phyloP scores from a whole-genome alignment of 371 early-diverging fungal species.

The Syncephalastrum sp. region DNA sequence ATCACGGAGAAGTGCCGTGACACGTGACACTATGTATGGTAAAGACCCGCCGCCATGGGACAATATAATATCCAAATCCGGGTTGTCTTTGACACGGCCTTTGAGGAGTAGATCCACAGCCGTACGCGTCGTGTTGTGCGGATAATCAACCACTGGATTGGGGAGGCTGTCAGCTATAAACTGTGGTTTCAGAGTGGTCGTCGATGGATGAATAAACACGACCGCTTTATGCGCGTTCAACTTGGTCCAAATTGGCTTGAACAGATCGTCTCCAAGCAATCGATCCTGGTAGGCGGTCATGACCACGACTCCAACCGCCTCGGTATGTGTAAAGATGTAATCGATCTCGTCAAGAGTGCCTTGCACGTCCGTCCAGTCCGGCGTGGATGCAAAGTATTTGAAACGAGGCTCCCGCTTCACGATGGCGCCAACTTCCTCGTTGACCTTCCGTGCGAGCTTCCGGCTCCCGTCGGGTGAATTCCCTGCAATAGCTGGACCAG shows the following conservation, averaged over 20 bases:
- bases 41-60: slow-evolving; percentile 5
- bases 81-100: slow-evolving; percentile 6
- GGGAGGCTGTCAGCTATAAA: slow-evolving; percentile 5
- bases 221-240: slow-evolving; percentile 11
- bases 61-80: slow-evolving; percentile 9
- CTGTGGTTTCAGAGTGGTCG: neutral
- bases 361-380: slow-evolving; percentile 11
- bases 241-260: slow-evolving; percentile 14
- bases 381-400: slow-evolving; percentile 3
- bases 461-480: neutral
- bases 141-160: slow-evolving; percentile 10
- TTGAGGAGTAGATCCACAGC: slow-evolving; percentile 11
- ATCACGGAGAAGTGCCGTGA: neutral
- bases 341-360: slow-evolving; percentile 11
- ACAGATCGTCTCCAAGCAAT: slow-evolving; percentile 7
- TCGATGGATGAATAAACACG: slow-evolving; percentile 13
- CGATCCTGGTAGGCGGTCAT: slow-evolving; percentile 3
- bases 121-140: slow-evolving; percentile 13
- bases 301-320: slow-evolving; percentile 8
- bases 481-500: slow-evolving; percentile 5
- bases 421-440: slow-evolving; percentile 3
- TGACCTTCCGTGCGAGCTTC: neutral
- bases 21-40: neutral
- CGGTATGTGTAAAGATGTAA: slow-evolving; percentile 6
- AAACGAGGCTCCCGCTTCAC: neutral